Percentiles rank a stretch among this genome's conserved stretches.
Evolutionary conservation across 2,329 filamentous ascomycete species (phyloP).

Genomic region (Sclerotinia trifoliorum): DNA sequence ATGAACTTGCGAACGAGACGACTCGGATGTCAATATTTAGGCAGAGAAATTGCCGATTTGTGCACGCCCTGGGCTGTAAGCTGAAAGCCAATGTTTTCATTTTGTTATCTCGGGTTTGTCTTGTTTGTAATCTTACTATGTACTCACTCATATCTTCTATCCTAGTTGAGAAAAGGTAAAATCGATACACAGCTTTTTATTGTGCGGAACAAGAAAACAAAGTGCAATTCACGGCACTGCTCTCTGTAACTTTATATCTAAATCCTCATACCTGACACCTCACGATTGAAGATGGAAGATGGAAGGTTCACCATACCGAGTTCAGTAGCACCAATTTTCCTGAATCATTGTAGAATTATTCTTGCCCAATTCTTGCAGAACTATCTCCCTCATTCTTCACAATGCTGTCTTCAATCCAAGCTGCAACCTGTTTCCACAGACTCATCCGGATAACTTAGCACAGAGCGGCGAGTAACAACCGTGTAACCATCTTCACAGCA

Average conservation of each 20-base stretch:
- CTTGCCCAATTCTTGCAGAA: background rate
- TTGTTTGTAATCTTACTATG: background rate
- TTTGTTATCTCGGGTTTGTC: background rate
- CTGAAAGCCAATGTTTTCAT: background rate
- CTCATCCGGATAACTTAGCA: background rate
- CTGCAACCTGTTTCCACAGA: background rate
- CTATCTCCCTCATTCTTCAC: background rate
- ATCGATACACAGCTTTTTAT: background rate
- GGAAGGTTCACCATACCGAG: background rate
- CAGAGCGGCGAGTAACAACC: too few species aligned
- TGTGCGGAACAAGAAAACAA: background rate
- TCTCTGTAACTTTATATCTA: background rate
- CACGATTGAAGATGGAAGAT: background rate
- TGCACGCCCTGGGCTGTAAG: background rate
- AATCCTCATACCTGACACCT: background rate
- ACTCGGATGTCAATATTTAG: background rate
- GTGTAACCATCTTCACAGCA: background rate
- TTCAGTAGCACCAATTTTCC: background rate
- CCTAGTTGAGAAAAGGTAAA: background rate
- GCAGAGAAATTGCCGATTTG: background rate
- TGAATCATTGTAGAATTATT: background rate
- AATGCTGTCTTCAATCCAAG: background rate
- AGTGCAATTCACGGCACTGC: background rate
- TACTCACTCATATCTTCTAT: background rate
- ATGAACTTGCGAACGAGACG: background rate